These are phyloP conservation scores for Nakazawaea anatomiae DNA, from an alignment of 805 yeast genomes.

Conservation along the genomic window DNA sequence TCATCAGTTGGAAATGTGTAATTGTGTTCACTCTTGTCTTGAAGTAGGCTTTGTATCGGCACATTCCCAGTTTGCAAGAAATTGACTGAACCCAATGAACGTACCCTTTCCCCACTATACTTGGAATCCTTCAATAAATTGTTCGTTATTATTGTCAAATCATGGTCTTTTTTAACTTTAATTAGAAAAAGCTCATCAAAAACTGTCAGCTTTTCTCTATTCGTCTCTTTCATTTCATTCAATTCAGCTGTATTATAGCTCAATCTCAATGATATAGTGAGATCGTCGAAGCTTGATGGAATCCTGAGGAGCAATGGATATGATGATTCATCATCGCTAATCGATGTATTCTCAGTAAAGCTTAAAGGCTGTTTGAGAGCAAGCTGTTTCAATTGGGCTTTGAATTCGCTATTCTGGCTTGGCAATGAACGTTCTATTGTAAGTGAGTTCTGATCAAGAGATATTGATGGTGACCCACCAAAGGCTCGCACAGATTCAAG, in stretches of 20 bases:
- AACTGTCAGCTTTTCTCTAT: neutral
- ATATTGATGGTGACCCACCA: neutral
- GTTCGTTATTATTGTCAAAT: neutral
- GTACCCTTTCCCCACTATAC: neutral
- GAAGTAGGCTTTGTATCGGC: slow-evolving; percentile 1
- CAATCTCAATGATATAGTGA: neutral
- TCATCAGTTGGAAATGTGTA: neutral
- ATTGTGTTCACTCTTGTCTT: neutral
- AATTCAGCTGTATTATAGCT: neutral
- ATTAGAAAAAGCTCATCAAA: neutral
- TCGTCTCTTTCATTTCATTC: neutral
- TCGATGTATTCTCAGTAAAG: neutral
- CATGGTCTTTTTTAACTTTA: slow-evolving; percentile 1
- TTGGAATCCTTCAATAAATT: neutral
- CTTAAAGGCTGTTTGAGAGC: neutral
- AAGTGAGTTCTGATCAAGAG: neutral
- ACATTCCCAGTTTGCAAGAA: neutral
- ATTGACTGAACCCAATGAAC: neutral
- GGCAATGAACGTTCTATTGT: neutral
- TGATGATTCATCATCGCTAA: neutral
- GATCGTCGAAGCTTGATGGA: neutral
- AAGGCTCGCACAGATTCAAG: neutral
- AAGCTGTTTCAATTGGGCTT: neutral
- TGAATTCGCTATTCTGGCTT: neutral
- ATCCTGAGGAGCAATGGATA: slow-evolving; percentile 2